A percentile compares a stretch with the other conserved stretches of the same genome.
Evolutionary conservation across 768 basidiomycete species (phyloP).

Genomic region (Pleurotus salmoneostramineus): DNA sequence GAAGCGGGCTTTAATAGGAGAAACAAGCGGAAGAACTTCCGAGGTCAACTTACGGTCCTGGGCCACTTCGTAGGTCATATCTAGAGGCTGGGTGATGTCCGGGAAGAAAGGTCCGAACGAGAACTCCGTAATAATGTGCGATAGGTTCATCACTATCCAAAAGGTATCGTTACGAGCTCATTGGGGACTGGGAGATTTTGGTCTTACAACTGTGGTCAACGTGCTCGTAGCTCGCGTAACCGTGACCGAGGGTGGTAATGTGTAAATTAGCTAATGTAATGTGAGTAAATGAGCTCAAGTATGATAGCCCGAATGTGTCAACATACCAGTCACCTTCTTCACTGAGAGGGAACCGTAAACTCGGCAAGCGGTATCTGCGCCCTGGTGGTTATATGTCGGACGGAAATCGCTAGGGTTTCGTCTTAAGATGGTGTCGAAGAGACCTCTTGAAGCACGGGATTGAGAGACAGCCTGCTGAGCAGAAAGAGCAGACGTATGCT

Average conservation of each 20-base stretch:
- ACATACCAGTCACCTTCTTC: constrained; percentile 84
- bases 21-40: constrained; percentile 1
- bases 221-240: constrained; percentile 84
- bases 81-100: constrained; percentile 90
- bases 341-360: constrained; percentile 80
- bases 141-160: constrained; percentile 85
- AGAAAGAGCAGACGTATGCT: constrained; percentile 63
- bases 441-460: constrained; percentile 70
- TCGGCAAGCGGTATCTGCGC: constrained; percentile 76
- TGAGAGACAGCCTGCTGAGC: constrained; percentile 68
- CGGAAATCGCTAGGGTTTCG: constrained; percentile 46
- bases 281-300: neutral
- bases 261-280: constrained; percentile 73
- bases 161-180: neutral
- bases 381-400: constrained; percentile 69
- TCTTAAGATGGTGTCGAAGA: constrained; percentile 56
- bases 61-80: constrained; percentile 80
- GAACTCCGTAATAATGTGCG: constrained; percentile 94
- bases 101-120: constrained; percentile 97
- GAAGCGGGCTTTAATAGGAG: constrained; percentile 1
- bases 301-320: neutral
- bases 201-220: constrained; percentile 80
- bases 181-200: neutral
- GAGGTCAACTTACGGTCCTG: constrained; percentile 50
- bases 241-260: constrained; percentile 92